Percentiles rank a stretch among this genome's conserved stretches.
Evolutionary conservation across 2,329 filamentous ascomycete genomes (phyloP).

Genomic region (Diaporthe aspalathi): DNA sequence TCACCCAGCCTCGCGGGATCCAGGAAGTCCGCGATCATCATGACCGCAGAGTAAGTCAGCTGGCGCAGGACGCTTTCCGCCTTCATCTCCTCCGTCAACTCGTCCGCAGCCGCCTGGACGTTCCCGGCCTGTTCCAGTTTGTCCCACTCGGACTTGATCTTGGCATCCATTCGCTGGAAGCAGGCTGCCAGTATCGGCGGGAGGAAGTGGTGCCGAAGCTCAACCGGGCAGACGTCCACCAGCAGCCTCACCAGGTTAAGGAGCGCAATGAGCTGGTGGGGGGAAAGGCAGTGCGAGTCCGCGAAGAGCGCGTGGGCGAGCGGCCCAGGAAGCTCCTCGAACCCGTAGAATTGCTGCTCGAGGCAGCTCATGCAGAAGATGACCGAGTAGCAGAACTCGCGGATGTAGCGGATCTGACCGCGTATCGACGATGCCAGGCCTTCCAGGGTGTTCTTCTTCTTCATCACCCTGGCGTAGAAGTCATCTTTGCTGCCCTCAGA

Average conservation of each 20-base stretch:
- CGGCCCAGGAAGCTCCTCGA: conserved; percentile 82
- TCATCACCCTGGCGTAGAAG: conserved; percentile 91
- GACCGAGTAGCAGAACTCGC: conserved; percentile 94
- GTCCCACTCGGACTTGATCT: conserved; percentile 89
- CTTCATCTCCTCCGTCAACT: conserved; percentile 96
- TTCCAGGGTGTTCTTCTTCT: conserved; percentile 89
- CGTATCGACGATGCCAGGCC: conserved; percentile 94
- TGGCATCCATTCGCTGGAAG: conserved; percentile 87
- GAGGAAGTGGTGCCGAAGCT: conserved; percentile 81
- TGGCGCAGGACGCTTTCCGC: conserved; percentile 94
- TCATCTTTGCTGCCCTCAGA: conserved; percentile 96
- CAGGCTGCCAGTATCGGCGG: conserved; percentile 85
- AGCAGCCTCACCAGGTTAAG: conserved; percentile 89
- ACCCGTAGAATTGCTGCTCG: conserved; percentile 90
- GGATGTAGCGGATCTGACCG: conserved; percentile 86
- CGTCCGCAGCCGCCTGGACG: conserved; percentile 76
- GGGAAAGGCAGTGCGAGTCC: conserved; percentile 84
- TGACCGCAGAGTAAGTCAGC: conserved; percentile 89
- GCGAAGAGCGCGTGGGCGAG: conserved; percentile 86
- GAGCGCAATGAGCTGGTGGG: conserved; percentile 94
- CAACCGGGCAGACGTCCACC: conserved; percentile 90
- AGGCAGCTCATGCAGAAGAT: conserved; percentile 93
- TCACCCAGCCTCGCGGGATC: conserved; percentile 77
- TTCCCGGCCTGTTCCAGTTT: conserved; percentile 74
- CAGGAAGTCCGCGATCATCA: conserved; percentile 90